A percentile compares a stretch with the other conserved stretches of the same genome.
Conservation (phyloP, 768 basidiomycete species). For the Tremella mesenterica region DNA sequence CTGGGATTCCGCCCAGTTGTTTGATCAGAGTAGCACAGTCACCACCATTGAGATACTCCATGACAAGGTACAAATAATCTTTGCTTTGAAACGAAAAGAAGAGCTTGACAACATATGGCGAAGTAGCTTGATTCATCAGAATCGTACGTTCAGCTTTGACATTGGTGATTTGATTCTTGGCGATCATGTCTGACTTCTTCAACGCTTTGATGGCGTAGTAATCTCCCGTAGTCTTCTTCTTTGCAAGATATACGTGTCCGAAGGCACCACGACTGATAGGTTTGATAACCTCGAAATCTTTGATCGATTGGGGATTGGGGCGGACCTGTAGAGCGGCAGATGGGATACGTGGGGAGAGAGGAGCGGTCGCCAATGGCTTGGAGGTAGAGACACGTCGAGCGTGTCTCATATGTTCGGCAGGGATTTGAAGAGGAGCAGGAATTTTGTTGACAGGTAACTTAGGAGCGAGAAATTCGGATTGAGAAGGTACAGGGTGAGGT, state of each 20-base stretch:
- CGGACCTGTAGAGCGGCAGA: constrained; percentile 68
- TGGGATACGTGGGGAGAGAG: constrained; percentile 79
- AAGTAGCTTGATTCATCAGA: constrained; percentile 97
- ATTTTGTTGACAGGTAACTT: neutral
- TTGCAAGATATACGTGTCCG: constrained; percentile 94
- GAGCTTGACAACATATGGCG: constrained; percentile 92
- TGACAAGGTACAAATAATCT: constrained; percentile 95
- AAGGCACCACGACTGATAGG: constrained; percentile 99
- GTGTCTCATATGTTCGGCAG: constrained; percentile 18
- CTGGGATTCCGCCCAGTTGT: constrained; percentile 80
- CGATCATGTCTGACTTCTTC: constrained; percentile 99
- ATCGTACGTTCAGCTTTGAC: constrained; percentile 99
- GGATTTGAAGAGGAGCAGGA: constrained; percentile 20
- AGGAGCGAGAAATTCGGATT: neutral
- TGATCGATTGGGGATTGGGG: constrained; percentile 81
- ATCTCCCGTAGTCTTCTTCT: constrained; percentile 96
- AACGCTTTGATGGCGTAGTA: constrained; percentile 99
- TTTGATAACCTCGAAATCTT: constrained; percentile 98
- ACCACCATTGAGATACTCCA: constrained; percentile 98
- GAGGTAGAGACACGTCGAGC: constrained; percentile 25
- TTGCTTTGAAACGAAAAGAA: constrained; percentile 99
- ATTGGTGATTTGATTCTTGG: constrained; percentile 99
- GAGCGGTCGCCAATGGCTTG: constrained; percentile 44
- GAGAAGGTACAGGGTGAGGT: constrained; percentile 9
- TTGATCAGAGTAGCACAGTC: constrained; percentile 97